Evolutionary conservation across 1,139 yeast genomes (phyloP).

Genomic region (Eremothecium cymbalariae): DNA sequence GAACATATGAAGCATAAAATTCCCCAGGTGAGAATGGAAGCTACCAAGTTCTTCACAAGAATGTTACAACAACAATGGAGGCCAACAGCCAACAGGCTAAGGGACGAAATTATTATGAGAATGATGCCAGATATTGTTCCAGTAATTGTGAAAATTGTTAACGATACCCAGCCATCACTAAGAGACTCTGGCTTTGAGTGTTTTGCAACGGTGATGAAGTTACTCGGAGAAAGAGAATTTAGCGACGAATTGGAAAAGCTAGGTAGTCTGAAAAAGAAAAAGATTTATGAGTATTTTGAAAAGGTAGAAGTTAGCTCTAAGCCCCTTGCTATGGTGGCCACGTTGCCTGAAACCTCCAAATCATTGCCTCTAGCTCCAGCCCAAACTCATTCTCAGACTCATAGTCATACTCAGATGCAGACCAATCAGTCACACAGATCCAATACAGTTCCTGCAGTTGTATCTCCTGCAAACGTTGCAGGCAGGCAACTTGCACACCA

Average conservation of each 20-base stretch:
- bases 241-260: conserved; percentile 53
- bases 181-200: conserved; percentile 72
- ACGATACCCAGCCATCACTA: conserved; percentile 80
- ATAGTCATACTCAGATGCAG: not conserved
- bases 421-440: not conserved
- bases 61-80: conserved; percentile 40
- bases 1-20: conserved; percentile 64
- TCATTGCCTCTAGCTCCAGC: not conserved
- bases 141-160: conserved; percentile 45
- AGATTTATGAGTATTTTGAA: conserved; percentile 54
- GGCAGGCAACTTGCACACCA: not conserved
- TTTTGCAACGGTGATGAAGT: conserved; percentile 76
- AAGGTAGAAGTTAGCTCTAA: conserved; percentile 41
- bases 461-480: not conserved
- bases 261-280: conserved; percentile 65
- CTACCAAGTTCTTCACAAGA: conserved; percentile 56
- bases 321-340: conserved; percentile 5
- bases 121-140: conserved; percentile 15
- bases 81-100: conserved; percentile 45
- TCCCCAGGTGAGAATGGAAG: conserved; percentile 73
- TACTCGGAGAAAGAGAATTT: conserved; percentile 62
- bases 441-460: not conserved
- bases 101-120: conserved; percentile 43
- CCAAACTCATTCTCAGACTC: not conserved
- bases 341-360: conserved; percentile 2